A percentile compares a stretch with the other conserved stretches of the same genome.
Conservation (phyloP, 2,329 filamentous ascomycete genomes). For the Tetracladium maxilliforme region DNA sequence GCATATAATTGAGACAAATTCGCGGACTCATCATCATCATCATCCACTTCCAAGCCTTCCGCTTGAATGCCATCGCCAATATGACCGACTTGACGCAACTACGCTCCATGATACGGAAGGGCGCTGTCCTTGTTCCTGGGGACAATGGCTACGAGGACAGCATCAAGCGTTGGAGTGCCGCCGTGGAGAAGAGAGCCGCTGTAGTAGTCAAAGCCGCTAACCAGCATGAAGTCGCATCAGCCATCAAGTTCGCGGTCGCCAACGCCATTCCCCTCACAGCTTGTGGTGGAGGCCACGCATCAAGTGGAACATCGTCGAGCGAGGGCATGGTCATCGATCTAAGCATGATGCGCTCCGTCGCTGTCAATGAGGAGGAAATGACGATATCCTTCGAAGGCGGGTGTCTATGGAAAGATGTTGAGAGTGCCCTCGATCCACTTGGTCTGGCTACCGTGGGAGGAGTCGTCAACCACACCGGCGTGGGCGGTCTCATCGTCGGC, state of each 20-base stretch:
- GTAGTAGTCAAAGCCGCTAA: no score
- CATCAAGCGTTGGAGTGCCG: conserved; percentile 8
- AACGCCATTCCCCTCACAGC: no score
- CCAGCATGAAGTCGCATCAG: no score
- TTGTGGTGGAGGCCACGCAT: no score
- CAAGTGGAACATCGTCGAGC: conserved; percentile 7
- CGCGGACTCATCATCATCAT: no score
- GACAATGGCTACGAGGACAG: conserved; percentile 6
- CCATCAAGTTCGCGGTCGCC: neutral
- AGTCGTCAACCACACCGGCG: conserved; percentile 7
- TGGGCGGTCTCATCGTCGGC: conserved; percentile 9
- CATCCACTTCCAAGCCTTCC: no score
- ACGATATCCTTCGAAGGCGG: conserved; percentile 8
- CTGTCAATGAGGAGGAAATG: conserved; percentile 5
- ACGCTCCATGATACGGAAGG: no score
- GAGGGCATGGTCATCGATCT: conserved; percentile 10
- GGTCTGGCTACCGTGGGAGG: conserved; percentile 10
- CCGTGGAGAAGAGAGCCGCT: conserved; percentile 9
- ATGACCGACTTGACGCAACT: no score
- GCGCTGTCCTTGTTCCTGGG: conserved; percentile 5
- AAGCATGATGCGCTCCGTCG: conserved; percentile 6
- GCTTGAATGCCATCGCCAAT: no score
- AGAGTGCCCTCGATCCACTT: conserved; percentile 6
- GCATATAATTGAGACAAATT: no score
- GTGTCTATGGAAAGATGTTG: conserved; percentile 9